These are phyloP conservation scores for Andrographis paniculata DNA, from an alignment of 305 asterid genomes.

Conservation along the genomic window DNA sequence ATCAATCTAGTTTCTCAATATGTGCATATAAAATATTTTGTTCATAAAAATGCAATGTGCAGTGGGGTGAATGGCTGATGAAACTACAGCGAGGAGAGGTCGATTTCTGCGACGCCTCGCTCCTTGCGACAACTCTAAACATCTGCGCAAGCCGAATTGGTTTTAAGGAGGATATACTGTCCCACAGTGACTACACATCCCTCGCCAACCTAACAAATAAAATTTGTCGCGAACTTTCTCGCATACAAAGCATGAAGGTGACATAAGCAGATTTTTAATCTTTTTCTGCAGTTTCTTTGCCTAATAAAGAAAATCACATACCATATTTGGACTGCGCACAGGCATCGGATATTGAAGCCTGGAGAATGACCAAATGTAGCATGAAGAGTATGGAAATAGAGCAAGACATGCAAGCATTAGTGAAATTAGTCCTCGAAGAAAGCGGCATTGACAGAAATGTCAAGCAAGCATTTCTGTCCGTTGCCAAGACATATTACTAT, in stretches of 20 bases:
- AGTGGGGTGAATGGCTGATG: slow-evolving; percentile 27
- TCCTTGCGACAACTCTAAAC: slow-evolving; percentile 20
- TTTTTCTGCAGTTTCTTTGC: background rate
- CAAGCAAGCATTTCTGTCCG: slow-evolving; percentile 37
- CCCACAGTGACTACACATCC: slow-evolving; percentile 17
- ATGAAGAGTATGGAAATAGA: slow-evolving; percentile 5
- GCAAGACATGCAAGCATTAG: slow-evolving; percentile 15
- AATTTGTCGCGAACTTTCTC: slow-evolving; percentile 19
- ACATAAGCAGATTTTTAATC: too few relatives aligned
- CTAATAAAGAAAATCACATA: too few relatives aligned
- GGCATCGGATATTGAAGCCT: too few relatives aligned
- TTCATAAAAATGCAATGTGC: background rate
- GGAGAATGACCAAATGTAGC: too few relatives aligned
- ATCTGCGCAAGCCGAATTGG: slow-evolving; percentile 13
- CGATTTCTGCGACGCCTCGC: slow-evolving; percentile 8
- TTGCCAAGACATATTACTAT: slow-evolving; percentile 39
- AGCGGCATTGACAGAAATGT: slow-evolving; percentile 19
- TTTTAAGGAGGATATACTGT: slow-evolving; percentile 9
- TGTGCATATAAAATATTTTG: background rate
- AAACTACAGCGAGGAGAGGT: slow-evolving; percentile 10
- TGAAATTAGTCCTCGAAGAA: slow-evolving; percentile 9
- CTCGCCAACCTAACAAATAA: slow-evolving; percentile 23
- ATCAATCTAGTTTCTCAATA: too few relatives aligned
- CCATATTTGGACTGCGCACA: too few relatives aligned
- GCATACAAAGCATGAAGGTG: slow-evolving; percentile 4